Evolutionary conservation across 345 rosid genomes (phyloP).

Genomic region (Gossypium stocksii): DNA sequence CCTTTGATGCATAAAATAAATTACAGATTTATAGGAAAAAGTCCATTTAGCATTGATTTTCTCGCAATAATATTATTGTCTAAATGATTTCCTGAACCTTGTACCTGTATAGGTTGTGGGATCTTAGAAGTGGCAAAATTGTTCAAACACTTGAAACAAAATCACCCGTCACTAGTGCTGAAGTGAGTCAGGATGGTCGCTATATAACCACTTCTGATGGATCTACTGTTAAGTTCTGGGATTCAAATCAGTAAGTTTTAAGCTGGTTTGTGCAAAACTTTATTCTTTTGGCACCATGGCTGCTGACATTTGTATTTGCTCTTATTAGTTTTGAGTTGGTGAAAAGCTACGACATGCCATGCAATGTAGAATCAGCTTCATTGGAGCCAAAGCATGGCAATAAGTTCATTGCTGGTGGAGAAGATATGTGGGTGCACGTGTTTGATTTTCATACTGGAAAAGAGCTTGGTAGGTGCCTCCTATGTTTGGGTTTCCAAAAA

Average conservation of each 20-base stretch:
- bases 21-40: neutral
- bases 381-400: conserved; percentile 56
- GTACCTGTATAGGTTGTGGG: conserved; percentile 64
- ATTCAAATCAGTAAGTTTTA: conserved; percentile 81
- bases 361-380: conserved; percentile 74
- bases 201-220: conserved; percentile 94
- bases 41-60: neutral
- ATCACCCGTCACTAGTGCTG: conserved; percentile 86
- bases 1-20: neutral
- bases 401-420: conserved; percentile 58
- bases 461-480: conserved; percentile 45
- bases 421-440: conserved; percentile 62
- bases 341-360: conserved; percentile 87
- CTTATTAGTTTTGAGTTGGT: conserved; percentile 67
- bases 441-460: conserved; percentile 69
- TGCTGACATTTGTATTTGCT: conserved; percentile 15
- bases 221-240: conserved; percentile 90
- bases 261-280: neutral
- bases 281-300: neutral
- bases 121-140: conserved; percentile 75
- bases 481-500: neutral
- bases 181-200: conserved; percentile 91
- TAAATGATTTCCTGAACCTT: neutral
- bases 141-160: conserved; percentile 78
- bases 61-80: neutral